These are phyloP conservation scores for Phytophthora agathidicida DNA, from an alignment of 352 stramenopile genomes.

Conservation along the genomic window DNA sequence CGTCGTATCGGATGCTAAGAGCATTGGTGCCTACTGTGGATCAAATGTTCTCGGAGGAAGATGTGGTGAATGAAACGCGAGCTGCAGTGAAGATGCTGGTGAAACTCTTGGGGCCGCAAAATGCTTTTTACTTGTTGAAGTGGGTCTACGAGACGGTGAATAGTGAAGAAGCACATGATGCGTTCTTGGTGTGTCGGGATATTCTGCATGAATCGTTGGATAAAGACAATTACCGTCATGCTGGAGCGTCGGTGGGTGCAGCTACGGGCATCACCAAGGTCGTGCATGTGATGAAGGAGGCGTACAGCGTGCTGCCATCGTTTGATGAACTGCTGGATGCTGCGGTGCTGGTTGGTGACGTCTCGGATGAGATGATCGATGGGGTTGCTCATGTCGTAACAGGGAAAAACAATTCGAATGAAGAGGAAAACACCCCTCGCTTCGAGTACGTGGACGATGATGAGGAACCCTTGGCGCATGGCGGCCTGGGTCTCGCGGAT, in stretches of 20 bases:
- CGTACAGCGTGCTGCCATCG: conserved; percentile 66
- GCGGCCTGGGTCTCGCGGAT: conserved; percentile 11
- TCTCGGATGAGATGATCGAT: conserved; percentile 64
- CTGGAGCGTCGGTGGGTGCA: conserved; percentile 45
- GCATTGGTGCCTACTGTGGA: conserved; percentile 53
- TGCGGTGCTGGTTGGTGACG: conserved; percentile 56
- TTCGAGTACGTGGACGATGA: conserved; percentile 49
- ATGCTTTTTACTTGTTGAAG: conserved; percentile 77
- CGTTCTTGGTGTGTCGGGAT: conserved; percentile 71
- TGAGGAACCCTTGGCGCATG: conserved; percentile 5
- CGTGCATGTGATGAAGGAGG: conserved; percentile 47
- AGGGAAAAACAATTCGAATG: conserved; percentile 8
- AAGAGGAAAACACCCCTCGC: conserved; percentile 12
- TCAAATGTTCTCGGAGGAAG: conserved; percentile 55
- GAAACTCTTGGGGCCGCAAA: conserved; percentile 67
- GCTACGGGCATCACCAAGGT: conserved; percentile 53
- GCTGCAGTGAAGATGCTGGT: conserved; percentile 59
- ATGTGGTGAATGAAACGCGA: conserved; percentile 56
- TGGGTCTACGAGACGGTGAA: conserved; percentile 76
- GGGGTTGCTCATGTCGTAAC: conserved; percentile 30
- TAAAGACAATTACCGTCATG: conserved; percentile 64
- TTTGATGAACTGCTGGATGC: conserved; percentile 69
- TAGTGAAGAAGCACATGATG: conserved; percentile 74
- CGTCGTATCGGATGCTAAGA: conserved; percentile 65
- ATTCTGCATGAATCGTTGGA: conserved; percentile 65